A percentile compares a stretch with the other conserved stretches of the same genome.
phyloP scores from a whole-genome alignment of 371 early-diverging fungal genomes.

The Lichtheimia ramosa region DNA sequence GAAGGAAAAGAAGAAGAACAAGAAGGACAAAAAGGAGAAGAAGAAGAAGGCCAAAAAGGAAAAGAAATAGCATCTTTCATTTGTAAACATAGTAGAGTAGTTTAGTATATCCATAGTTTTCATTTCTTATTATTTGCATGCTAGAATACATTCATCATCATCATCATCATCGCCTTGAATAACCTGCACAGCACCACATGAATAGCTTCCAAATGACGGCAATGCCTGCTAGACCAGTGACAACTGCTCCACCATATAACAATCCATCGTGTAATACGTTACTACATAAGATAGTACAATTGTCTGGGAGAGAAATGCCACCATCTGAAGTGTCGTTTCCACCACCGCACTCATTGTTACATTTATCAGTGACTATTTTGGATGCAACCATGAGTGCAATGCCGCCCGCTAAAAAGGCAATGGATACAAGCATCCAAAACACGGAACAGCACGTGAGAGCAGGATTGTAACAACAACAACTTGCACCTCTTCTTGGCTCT shows the following conservation, averaged over 20 bases:
- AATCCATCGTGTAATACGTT: slow-evolving; percentile 18
- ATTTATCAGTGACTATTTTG: slow-evolving; percentile 19
- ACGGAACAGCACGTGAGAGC: slow-evolving; percentile 27
- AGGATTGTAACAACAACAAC: slow-evolving; percentile 21
- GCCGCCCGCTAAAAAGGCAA: slow-evolving; percentile 22
- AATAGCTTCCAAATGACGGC: slow-evolving; percentile 22
- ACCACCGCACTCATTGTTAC: slow-evolving; percentile 15
- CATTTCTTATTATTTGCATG: too few species aligned
- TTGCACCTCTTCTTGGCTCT: slow-evolving; percentile 6
- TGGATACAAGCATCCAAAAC: slow-evolving; percentile 24
- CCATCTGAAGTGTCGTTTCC: neutral
- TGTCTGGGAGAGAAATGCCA: neutral
- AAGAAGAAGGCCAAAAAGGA: slow-evolving; percentile 31
- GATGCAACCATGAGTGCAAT: slow-evolving; percentile 26
- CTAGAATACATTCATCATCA: too few species aligned
- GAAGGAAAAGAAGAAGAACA: slow-evolving; percentile 24
- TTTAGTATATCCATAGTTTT: neutral
- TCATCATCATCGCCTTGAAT: slow-evolving; percentile 11
- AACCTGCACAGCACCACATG: slow-evolving; percentile 25
- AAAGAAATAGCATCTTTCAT: slow-evolving; percentile 14
- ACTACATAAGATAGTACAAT: slow-evolving; percentile 8
- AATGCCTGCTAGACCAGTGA: slow-evolving; percentile 21
- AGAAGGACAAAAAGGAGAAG: slow-evolving; percentile 24
- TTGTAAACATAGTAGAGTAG: too few species aligned
- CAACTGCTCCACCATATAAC: slow-evolving; percentile 26